Evolutionary conservation across 768 basidiomycete species (phyloP), one percentile per base, ranked within the genome.

Genomic region (Amanita molliuscula): DNA sequence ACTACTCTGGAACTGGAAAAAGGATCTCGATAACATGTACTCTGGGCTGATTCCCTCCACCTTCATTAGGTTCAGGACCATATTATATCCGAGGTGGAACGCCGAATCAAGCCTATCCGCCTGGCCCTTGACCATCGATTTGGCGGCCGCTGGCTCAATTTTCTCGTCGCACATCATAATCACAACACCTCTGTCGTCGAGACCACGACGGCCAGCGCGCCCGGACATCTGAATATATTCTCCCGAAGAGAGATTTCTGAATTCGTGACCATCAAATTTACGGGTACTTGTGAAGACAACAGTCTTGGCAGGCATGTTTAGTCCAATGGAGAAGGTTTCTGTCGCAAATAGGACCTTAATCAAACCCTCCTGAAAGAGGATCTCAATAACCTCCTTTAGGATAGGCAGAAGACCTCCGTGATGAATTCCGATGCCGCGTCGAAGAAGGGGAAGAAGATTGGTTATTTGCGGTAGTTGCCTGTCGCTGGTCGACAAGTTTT

Each of bases 201-300:
- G 69, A 37, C 96, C 96, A 67, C 96, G 82, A 59, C 96, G 84
- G 55, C 96, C 96, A 2, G 96, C 96, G 50, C 96, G 88, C 50
- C 96, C 96, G 0, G 93, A 94, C 96, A 99, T 99, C 61, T 99
- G 96, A 59, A 98, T 96, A 65, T 99, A 99, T 75, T 99, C 96
- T 51, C 96, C 88, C 0, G 84, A 88, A 0, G 91, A 91, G 31
- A 99, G 72, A 61, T 90, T 90, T 23, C 96, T 78, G 71, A 96
- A 96, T 58, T 94, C 92, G 38, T 79, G 81, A 0, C 96, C 96
- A 63, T 99, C 96, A 59, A 93, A 98, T 68, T 99, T 99, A 56
- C 92, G 82, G 2, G 92, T 85, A 0, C 84, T 78, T 0, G 92
- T 96, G 72, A 99, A 99, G 20, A 99, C 95, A 43, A 99, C 96